Conservation (phyloP, 2,329 filamentous ascomycete species). For the Venturia nashicola region DNA sequence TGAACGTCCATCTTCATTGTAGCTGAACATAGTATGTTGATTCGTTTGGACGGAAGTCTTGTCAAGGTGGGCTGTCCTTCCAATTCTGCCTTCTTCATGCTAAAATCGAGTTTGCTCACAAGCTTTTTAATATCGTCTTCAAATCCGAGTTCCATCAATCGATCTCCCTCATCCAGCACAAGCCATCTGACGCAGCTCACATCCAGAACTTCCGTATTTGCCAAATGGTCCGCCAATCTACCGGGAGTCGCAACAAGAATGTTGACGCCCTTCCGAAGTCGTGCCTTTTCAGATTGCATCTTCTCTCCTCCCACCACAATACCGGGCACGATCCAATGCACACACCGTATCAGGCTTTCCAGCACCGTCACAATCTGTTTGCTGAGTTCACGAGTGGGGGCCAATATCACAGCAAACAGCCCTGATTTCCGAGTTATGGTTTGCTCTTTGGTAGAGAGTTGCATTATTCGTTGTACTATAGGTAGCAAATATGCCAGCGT, state of each 20-base stretch:
- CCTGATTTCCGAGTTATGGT: conserved; percentile 57
- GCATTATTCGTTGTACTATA: conserved; percentile 77
- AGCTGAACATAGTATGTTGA: conserved; percentile 86
- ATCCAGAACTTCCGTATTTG: conserved; percentile 81
- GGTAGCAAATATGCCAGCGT: conserved; percentile 92
- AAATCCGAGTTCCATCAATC: conserved; percentile 97
- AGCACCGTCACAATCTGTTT: conserved; percentile 86
- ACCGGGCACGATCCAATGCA: conserved; percentile 87
- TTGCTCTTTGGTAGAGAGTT: conserved; percentile 37
- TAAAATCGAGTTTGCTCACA: conserved; percentile 61
- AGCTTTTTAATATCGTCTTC: conserved; percentile 88
- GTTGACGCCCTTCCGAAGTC: conserved; percentile 85
- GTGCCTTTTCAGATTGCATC: conserved; percentile 79
- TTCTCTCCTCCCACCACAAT: conserved; percentile 65
- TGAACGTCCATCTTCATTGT: conserved; percentile 98
- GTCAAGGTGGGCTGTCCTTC: conserved; percentile 32
- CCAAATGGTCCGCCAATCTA: conserved; percentile 78
- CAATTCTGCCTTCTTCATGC: conserved; percentile 16
- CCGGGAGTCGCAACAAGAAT: conserved; percentile 93
- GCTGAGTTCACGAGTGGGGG: conserved; percentile 85
- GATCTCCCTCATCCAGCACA: conserved; percentile 88
- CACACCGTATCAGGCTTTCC: conserved; percentile 73
- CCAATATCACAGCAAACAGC: conserved; percentile 85
- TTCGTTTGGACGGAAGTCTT: conserved; percentile 60
- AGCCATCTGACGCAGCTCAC: conserved; percentile 87